Conservation (phyloP, 2,329 filamentous ascomycete species). For the Dactylellina drechsleri region DNA sequence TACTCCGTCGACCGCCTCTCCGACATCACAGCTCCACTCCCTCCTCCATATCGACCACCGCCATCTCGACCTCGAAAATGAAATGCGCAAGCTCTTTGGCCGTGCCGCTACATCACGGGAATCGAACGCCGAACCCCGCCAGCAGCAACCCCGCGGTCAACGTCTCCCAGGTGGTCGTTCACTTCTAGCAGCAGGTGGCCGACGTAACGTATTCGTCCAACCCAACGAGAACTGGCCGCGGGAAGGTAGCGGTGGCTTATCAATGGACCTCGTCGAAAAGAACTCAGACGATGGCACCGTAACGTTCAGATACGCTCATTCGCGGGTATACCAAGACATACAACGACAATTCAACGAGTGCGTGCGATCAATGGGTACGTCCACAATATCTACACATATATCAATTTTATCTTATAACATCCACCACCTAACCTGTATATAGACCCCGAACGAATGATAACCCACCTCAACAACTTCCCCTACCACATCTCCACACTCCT, state of each 20-base stretch:
- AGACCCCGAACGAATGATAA: slow-evolving; percentile 83
- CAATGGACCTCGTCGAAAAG: slow-evolving; percentile 77
- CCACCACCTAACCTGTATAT: slow-evolving; percentile 1
- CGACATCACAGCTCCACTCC: slow-evolving; percentile 62
- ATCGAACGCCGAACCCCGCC: slow-evolving; percentile 64
- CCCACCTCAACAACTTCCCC: slow-evolving; percentile 77
- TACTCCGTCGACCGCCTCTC: slow-evolving; percentile 38
- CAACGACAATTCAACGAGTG: slow-evolving; percentile 80
- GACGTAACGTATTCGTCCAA: slow-evolving; percentile 84
- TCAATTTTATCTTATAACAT: no score
- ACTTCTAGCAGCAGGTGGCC: slow-evolving; percentile 69
- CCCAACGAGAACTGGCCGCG: slow-evolving; percentile 88
- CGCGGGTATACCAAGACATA: slow-evolving; percentile 75
- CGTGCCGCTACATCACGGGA: slow-evolving; percentile 69
- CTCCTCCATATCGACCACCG: slow-evolving; percentile 74
- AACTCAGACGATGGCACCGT: slow-evolving; percentile 68
- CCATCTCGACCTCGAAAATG: slow-evolving; percentile 84
- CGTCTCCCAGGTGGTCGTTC: slow-evolving; percentile 59
- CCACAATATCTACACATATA: no score
- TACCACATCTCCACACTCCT: slow-evolving; percentile 95
- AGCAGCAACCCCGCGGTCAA: slow-evolving; percentile 64
- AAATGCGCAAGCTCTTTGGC: slow-evolving; percentile 84
- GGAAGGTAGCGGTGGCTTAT: slow-evolving; percentile 80
- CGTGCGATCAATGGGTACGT: slow-evolving; percentile 75
- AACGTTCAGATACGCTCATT: slow-evolving; percentile 83